Evolutionary conservation across 331 rosid species (phyloP).

Genomic region (Rhamnella rubrinervis): DNA sequence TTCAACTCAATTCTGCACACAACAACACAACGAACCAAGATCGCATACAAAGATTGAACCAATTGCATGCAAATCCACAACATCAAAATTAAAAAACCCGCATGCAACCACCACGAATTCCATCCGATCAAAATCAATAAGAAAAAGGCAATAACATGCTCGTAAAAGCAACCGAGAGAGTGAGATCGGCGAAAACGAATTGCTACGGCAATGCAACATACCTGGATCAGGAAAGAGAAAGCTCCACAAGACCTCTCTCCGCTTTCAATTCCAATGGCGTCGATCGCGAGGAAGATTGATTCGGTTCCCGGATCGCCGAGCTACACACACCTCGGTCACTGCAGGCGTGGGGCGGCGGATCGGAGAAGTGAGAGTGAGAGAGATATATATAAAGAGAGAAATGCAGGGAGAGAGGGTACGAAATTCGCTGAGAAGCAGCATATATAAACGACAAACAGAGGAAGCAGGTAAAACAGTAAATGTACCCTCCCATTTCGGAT

Average conservation of each 20-base stretch:
- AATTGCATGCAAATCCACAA: too few species aligned
- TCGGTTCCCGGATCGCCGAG: slow-evolving; percentile 8
- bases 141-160: too few species aligned
- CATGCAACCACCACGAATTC: too few species aligned
- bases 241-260: slow-evolving; percentile 3
- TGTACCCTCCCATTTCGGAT: slow-evolving; percentile 21
- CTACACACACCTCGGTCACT: neutral
- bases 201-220: too few species aligned
- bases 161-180: too few species aligned
- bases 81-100: too few species aligned
- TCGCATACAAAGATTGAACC: too few species aligned
- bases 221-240: neutral
- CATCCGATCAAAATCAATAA: too few species aligned
- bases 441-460: neutral
- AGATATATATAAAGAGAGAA: neutral
- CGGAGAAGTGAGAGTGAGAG: slow-evolving; percentile 12
- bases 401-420: neutral
- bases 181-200: too few species aligned
- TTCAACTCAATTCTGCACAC: too few species aligned
- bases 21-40: too few species aligned
- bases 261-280: neutral
- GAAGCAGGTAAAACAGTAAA: neutral
- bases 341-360: slow-evolving; percentile 42
- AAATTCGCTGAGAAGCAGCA: neutral
- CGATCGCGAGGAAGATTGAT: neutral